Evolutionary conservation across 2,329 filamentous ascomycete species (phyloP).

Genomic region (Pseudofabraea citricarpa): DNA sequence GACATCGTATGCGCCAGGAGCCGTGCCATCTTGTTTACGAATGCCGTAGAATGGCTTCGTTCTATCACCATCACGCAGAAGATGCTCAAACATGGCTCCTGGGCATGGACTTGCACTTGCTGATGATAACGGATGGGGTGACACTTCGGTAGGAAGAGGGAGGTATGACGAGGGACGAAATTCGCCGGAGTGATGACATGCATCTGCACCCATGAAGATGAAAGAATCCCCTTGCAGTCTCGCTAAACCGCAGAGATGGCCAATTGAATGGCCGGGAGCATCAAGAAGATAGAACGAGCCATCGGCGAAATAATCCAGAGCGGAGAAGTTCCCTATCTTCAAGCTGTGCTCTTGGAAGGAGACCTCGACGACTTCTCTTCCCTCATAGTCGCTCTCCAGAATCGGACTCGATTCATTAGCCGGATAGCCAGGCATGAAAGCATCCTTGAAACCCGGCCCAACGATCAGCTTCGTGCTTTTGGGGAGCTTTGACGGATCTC

Average conservation of each 20-base stretch:
- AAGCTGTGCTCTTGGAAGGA: background rate
- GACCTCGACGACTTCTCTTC: background rate
- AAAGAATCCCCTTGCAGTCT: conserved; percentile 31
- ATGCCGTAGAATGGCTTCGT: too few species aligned
- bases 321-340: conserved; percentile 31
- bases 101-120: too few species aligned
- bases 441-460: conserved; percentile 36
- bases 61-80: too few species aligned
- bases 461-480: conserved; percentile 36
- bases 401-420: background rate
- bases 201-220: conserved; percentile 35
- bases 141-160: too few species aligned
- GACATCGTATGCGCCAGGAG: too few species aligned
- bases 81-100: too few species aligned
- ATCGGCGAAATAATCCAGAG: conserved; percentile 38
- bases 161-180: too few species aligned
- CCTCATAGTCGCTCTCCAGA: background rate
- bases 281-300: conserved; percentile 37
- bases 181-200: conserved; percentile 38
- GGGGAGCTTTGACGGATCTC: conserved; percentile 36
- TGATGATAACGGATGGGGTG: too few species aligned
- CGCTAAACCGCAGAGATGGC: conserved; percentile 34
- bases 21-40: too few species aligned
- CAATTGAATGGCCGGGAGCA: conserved; percentile 32
- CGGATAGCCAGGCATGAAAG: conserved; percentile 37